Evolutionary conservation across 1,139 yeast genomes (phyloP), one percentile per base, ranked within the genome.

Genomic region (Saccharomycopsis hybrid): DNA sequence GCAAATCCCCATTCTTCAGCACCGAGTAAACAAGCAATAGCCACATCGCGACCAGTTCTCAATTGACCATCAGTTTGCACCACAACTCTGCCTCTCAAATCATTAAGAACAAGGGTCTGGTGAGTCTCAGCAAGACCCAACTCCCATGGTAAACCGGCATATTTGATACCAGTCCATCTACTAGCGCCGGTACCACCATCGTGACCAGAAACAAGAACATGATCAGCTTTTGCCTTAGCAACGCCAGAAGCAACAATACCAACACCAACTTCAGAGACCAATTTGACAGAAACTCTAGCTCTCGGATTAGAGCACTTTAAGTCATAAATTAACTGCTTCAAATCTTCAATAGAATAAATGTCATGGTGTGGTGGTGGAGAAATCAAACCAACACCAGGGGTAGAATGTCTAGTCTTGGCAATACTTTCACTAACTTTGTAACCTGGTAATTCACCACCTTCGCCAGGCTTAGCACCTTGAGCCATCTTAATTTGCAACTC

Each of bases 161-260:
- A 83, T 68, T 90, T 90, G 67, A 92, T 88, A 63, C 96, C 92
- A 32, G 97, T 90, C 87, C 95, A 87, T 68, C 95, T 82, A 52
- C 97, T 92, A 52, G 97, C 97, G 82, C 98, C 98, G 56, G 98
- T 92, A 75, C 98, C 98, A 79, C 98, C 98, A 68, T 90, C 97
- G 65, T 94, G 97, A 62, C 97, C 97, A 55, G 96, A 86, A 59
- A 92, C 87, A 64, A 90, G 76, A 61, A 92, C 85, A 66, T 90
- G 96, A 65, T 92, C 97, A 13, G 97, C 96, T 65, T 95, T 95
- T 31, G 98, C 97, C 71, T 92, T 92, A 56, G 97, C 97, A 38
- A 92, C 98, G 77, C 98, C 98, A 40, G 97, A 89, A 30, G 97
- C 97, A 65, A 92, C 94, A 62, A 92, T 89, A 74, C 98, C 98